Conservation (phyloP, 2,329 filamentous ascomycete species). For the Trichoderma sp. region DNA sequence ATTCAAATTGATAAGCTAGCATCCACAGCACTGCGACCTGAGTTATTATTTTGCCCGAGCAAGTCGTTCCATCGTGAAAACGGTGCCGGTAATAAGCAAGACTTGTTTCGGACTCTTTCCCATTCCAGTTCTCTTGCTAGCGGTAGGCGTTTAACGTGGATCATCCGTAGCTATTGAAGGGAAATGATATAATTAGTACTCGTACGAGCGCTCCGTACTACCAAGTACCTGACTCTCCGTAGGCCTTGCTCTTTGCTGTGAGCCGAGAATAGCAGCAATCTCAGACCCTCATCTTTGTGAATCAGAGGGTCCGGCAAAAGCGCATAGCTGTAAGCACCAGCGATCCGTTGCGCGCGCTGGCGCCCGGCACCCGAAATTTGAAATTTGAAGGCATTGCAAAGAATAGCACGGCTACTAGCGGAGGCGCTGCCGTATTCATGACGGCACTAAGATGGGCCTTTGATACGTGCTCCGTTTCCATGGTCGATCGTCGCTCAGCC, state of each 20-base stretch:
- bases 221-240: background rate
- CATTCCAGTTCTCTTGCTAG: background rate
- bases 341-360: slow-evolving; percentile 15
- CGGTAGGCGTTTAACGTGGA: background rate
- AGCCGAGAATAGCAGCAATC: slow-evolving; percentile 17
- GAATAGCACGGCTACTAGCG: background rate
- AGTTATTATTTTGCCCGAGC: background rate
- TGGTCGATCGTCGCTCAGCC: background rate
- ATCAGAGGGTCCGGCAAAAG: background rate
- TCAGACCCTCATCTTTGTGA: background rate
- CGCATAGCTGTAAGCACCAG: slow-evolving; percentile 1
- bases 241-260: background rate
- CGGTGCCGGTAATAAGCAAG: background rate
- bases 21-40: background rate
- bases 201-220: background rate
- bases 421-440: background rate
- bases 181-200: background rate
- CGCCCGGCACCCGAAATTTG: background rate
- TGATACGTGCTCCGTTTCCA: background rate
- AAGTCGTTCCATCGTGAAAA: background rate
- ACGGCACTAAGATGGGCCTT: background rate
- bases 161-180: background rate
- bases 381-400: background rate
- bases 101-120: slow-evolving; percentile 4
- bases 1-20: background rate